Evolutionary conservation across 768 basidiomycete genomes (phyloP).

Genomic region (Lactarius deliciosus): DNA sequence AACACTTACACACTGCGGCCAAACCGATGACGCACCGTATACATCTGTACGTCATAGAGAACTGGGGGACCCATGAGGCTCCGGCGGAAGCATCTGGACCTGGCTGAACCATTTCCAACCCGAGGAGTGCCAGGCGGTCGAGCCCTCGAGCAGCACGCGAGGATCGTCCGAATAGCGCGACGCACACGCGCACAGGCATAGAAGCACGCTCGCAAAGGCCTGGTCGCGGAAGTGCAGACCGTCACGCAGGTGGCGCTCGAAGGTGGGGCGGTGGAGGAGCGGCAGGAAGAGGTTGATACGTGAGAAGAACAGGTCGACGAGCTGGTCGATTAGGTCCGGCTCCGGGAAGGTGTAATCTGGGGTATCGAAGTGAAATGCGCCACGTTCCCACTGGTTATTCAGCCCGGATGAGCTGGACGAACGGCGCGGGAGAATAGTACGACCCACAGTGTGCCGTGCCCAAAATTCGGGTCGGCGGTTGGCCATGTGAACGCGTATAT

Average conservation of each 20-base stretch:
- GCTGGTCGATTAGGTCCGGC: constrained; percentile 38
- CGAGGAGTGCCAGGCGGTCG: constrained; percentile 36
- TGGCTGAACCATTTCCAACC: constrained; percentile 55
- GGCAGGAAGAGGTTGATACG: constrained; percentile 45
- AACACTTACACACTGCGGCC: constrained; percentile 32
- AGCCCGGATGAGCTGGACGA: neutral
- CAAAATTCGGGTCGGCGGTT: constrained; percentile 50
- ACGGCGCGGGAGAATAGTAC: constrained; percentile 5
- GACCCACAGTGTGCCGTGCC: constrained; percentile 46
- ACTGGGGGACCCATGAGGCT: constrained; percentile 55
- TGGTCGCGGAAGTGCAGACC: constrained; percentile 43
- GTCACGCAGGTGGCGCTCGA: constrained; percentile 41
- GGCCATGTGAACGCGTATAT: constrained; percentile 28
- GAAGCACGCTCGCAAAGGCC: constrained; percentile 46
- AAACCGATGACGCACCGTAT: constrained; percentile 45
- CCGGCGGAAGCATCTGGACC: constrained; percentile 61
- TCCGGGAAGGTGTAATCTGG: constrained; percentile 35
- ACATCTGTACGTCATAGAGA: constrained; percentile 71
- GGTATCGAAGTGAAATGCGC: neutral
- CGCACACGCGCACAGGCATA: constrained; percentile 53
- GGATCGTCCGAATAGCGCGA: constrained; percentile 53
- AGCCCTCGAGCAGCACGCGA: constrained; percentile 40
- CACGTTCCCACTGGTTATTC: constrained; percentile 22
- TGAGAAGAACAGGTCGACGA: constrained; percentile 52
- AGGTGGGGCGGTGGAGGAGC: constrained; percentile 49